Conservation (phyloP, 1,139 yeast species). For the Zhuliangozyma blackwelliae region DNA sequence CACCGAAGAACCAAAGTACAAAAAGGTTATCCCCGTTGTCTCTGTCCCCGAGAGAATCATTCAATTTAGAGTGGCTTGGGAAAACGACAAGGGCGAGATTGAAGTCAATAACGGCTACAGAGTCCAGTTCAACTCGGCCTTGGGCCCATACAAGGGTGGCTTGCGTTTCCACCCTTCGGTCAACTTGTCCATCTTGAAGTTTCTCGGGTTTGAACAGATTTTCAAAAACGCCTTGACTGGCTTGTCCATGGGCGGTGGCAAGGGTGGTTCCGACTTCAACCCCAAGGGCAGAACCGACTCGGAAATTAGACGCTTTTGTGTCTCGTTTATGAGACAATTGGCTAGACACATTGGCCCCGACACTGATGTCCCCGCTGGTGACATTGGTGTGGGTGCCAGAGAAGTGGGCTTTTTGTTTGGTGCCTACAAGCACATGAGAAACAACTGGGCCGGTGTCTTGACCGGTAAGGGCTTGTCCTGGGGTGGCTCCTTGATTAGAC, state of each 20-base stretch:
- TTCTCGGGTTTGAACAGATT: conserved; percentile 96
- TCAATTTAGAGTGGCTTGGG: conserved; percentile 98
- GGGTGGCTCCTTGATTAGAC: conserved; percentile 99
- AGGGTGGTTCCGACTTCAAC: conserved; percentile 98
- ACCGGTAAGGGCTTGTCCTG: conserved; percentile 97
- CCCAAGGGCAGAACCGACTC: conserved; percentile 90
- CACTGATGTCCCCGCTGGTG: conserved; percentile 98
- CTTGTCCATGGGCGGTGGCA: conserved; percentile 98
- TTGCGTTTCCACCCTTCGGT: conserved; percentile 97
- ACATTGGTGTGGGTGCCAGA: conserved; percentile 91
- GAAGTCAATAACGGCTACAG: conserved; percentile 97
- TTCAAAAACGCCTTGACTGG: conserved; percentile 98
- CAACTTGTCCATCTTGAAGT: conserved; percentile 89
- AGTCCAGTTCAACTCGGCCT: conserved; percentile 96
- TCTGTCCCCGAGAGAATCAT: conserved; percentile 94
- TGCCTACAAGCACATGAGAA: conserved; percentile 89
- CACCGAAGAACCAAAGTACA: conserved; percentile 83
- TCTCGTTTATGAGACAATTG: conserved; percentile 91
- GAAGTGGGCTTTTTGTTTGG: conserved; percentile 94
- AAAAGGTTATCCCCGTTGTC: conserved; percentile 84
- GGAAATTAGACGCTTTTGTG: conserved; percentile 97
- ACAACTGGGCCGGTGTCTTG: conserved; percentile 94
- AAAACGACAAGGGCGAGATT: conserved; percentile 85
- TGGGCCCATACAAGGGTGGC: conserved; percentile 99
- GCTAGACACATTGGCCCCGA: conserved; percentile 95